Conservation (phyloP, 1,284 basidiomycete species). For the Pseudozyma sp. region DNA sequence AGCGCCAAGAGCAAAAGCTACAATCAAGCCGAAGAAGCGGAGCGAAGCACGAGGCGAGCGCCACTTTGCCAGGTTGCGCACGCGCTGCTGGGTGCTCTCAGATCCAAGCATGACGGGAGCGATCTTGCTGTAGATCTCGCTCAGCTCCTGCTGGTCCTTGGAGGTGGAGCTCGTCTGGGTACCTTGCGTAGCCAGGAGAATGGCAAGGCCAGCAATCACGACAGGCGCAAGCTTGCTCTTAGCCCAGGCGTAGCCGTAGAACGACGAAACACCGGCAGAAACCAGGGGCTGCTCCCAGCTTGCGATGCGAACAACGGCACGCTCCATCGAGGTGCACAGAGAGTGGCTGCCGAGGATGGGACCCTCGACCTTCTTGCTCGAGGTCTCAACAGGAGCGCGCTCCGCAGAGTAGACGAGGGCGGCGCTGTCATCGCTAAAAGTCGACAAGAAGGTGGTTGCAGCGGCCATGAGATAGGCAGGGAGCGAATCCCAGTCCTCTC, state of each 20-base stretch:
- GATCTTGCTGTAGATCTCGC: conserved; percentile 23
- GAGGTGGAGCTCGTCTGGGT: conserved; percentile 1
- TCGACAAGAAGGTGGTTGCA: conserved; percentile 25
- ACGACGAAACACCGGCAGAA: conserved; percentile 17
- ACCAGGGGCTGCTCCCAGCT: conserved; percentile 39
- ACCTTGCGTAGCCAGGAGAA: conserved; percentile 17
- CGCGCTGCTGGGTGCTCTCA: conserved; percentile 38
- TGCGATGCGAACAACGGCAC: conserved; percentile 22
- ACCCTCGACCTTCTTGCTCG: conserved; percentile 1
- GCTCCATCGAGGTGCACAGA: conserved; percentile 29
- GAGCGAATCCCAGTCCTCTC: conserved; percentile 43
- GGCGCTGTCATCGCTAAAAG: conserved; percentile 30
- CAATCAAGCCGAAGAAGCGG: conserved; percentile 18
- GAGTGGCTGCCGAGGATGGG: conserved; percentile 21
- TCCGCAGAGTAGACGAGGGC: conserved; percentile 29
- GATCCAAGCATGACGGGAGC: conserved; percentile 28
- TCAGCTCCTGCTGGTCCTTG: conserved; percentile 18
- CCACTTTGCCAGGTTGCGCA: conserved; percentile 44
- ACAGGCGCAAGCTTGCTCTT: conserved; percentile 32
- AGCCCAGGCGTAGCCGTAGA: conserved; percentile 42
- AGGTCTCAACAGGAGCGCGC: conserved; percentile 7
- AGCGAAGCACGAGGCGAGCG: conserved; percentile 41
- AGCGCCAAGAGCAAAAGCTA: conserved; percentile 17
- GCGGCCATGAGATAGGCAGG: conserved; percentile 38
- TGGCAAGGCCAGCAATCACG: conserved; percentile 18